These are phyloP conservation scores for Kluyveromyces starmeri DNA, from an alignment of 805 yeast genomes.

Conservation along the genomic window DNA sequence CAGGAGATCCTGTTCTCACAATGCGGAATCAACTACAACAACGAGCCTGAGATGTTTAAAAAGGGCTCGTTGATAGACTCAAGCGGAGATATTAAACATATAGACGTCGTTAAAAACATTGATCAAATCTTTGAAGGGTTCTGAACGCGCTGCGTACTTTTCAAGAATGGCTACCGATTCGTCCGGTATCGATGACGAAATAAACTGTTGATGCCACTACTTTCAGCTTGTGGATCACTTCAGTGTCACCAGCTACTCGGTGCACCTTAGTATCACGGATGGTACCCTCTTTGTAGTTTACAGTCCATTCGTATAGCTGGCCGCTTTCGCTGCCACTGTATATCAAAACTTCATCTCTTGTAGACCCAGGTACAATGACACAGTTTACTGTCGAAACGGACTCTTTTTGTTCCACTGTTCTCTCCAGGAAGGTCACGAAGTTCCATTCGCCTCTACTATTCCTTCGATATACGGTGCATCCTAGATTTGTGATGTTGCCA, in stretches of 20 bases:
- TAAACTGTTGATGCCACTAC: slow-evolving; percentile 5
- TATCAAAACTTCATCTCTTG: slow-evolving; percentile 8
- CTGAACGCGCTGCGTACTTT: slow-evolving; percentile 5
- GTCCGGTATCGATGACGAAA: slow-evolving; percentile 9
- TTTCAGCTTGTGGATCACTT: slow-evolving; percentile 8
- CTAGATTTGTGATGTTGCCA: slow-evolving; percentile 14
- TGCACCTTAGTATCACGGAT: slow-evolving; percentile 5
- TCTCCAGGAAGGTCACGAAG: slow-evolving; percentile 6
- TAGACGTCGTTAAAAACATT: slow-evolving; percentile 32
- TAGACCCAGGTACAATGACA: slow-evolving; percentile 3
- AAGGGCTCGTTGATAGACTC: slow-evolving; percentile 61
- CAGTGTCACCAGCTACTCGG: slow-evolving; percentile 4
- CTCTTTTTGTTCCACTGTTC: slow-evolving; percentile 6
- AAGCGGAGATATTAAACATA: slow-evolving; percentile 39
- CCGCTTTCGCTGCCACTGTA: slow-evolving; percentile 18
- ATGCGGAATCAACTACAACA: slow-evolving; percentile 82
- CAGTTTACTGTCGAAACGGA: slow-evolving; percentile 13
- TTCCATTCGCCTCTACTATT: slow-evolving; percentile 18
- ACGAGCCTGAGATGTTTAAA: slow-evolving; percentile 78
- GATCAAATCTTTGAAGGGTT: slow-evolving; percentile 31
- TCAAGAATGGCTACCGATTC: slow-evolving; percentile 4
- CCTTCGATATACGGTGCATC: slow-evolving; percentile 16
- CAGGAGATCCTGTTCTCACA: slow-evolving; percentile 74
- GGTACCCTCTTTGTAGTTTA: slow-evolving; percentile 9
- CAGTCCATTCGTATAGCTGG: slow-evolving; percentile 13